Evolutionary conservation across 2,329 filamentous ascomycete species (phyloP), one percentile per base, ranked within the genome.

Genomic region (Verticillium albo-atrum): DNA sequence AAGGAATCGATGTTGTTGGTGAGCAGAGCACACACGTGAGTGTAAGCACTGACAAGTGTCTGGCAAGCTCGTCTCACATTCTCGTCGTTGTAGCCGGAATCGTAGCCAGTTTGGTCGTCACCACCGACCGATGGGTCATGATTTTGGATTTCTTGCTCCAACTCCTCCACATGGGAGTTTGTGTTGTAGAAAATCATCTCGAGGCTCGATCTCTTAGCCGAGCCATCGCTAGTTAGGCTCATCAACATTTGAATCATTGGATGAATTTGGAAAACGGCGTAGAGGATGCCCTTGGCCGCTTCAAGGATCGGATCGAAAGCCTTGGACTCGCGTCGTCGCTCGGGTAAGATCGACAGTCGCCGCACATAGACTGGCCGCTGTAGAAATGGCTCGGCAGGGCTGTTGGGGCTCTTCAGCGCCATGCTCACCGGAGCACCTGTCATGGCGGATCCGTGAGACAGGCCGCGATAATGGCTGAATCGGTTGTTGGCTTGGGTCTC

Each of bases 381-480:
- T 15, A 83, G 75, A 28, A 79, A 77, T 2, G 81, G 77, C 52
- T 88, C 85, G 28, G 82, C 82, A 14, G 85, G 84, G 60, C 84
- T 87, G 27, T 77, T 77, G n/a, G 85, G 85, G 64, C 83, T 87
- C 62, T 80, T 79, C 28, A 70, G 72, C 14, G 73, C 68, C 61
- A 70, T 70, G 35, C 62, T 67, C 42, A 70, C 67, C n/a, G 76
- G 72, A 35, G 74, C 76, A 23, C 80, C 82, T 62, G 84, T 83
- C 83, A 89, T 88, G 6, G 86, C 87, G 30, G 86, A 89, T n/a
- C 86, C 86, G 63, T 89, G 85, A 63, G 86, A 89, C 37, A 89
- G 75, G 15, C 86, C 86, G 56, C 86, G 82, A 63, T 87, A 88
- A 68, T 89, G 86, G 65, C 85, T 88, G 68, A 87, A 86, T 25